These are phyloP conservation scores for Cystofilobasidium macerans DNA, from an alignment of 768 basidiomycete species.

Conservation along the genomic window DNA sequence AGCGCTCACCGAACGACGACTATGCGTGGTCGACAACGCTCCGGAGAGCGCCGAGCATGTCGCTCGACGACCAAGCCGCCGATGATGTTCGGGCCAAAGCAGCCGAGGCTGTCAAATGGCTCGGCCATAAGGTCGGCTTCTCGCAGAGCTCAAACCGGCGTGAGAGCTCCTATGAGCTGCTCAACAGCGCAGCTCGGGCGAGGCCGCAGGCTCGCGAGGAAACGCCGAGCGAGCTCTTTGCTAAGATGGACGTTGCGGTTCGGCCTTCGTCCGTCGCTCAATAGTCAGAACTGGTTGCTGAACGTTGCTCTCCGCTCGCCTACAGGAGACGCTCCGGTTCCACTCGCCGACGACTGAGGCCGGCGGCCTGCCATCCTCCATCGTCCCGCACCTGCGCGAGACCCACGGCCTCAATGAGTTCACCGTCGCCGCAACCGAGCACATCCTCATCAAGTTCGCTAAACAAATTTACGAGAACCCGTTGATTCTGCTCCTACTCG, in stretches of 20 bases:
- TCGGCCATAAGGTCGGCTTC: constrained; percentile 8
- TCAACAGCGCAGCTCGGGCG: background rate
- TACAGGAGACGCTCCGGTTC: constrained; percentile 12
- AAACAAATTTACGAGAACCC: constrained; percentile 95
- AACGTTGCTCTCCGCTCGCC: background rate
- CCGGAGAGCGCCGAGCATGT: background rate
- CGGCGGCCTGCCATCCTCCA: constrained; percentile 52
- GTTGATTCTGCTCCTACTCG: constrained; percentile 77
- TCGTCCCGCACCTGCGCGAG: constrained; percentile 54
- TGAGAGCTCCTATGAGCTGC: background rate
- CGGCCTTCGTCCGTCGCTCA: constrained; percentile 2
- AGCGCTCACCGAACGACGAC: background rate
- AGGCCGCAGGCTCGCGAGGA: constrained; percentile 23
- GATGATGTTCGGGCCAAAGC: background rate
- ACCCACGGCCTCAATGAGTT: constrained; percentile 89
- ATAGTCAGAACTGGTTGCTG: background rate
- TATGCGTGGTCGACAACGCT: constrained; percentile 22
- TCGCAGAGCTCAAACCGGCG: background rate
- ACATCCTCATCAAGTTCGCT: constrained; percentile 71
- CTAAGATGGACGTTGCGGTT: constrained; percentile 34
- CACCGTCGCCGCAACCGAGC: constrained; percentile 68
- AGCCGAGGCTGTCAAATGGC: background rate
- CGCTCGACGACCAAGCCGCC: background rate
- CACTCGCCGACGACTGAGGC: constrained; percentile 33
- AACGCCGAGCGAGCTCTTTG: constrained; percentile 36